A percentile compares a stretch with the other conserved stretches of the same genome.
Evolutionary conservation across 2,329 filamentous ascomycete genomes (phyloP).

Genomic region (Coniella vitis): DNA sequence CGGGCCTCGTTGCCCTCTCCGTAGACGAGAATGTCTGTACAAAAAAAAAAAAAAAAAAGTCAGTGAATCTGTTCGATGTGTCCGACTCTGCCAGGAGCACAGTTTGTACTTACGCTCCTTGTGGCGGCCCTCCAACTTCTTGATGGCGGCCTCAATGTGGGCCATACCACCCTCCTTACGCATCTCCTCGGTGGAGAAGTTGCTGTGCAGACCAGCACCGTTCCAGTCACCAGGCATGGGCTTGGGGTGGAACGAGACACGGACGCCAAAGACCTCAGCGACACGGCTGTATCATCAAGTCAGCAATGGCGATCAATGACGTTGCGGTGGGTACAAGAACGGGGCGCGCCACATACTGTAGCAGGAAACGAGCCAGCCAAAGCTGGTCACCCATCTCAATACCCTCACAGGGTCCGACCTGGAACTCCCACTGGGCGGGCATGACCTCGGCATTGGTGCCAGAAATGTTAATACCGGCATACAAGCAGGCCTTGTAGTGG

Average conservation of each 20-base stretch:
- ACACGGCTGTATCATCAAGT: slow-evolving; percentile 43
- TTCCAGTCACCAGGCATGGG: slow-evolving; percentile 71
- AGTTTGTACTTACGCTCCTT: slow-evolving; percentile 47
- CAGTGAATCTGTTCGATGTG: slow-evolving; percentile 8
- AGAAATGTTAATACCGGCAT: slow-evolving; percentile 85
- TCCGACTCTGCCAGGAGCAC: not conserved
- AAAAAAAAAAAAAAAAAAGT: slow-evolving; percentile 40
- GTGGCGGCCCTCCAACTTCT: slow-evolving; percentile 60
- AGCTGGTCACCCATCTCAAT: slow-evolving; percentile 91
- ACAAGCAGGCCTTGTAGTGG: slow-evolving; percentile 81
- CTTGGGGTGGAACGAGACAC: slow-evolving; percentile 94
- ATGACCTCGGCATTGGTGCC: slow-evolving; percentile 99
- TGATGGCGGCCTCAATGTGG: slow-evolving; percentile 78
- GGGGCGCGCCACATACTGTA: slow-evolving; percentile 41
- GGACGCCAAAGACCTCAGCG: slow-evolving; percentile 92
- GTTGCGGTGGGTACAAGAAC: not conserved
- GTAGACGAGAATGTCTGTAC: slow-evolving; percentile 27
- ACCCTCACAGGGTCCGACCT: slow-evolving; percentile 83
- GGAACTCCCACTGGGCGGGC: slow-evolving; percentile 96
- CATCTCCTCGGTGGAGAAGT: slow-evolving; percentile 88
- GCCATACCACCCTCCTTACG: slow-evolving; percentile 91
- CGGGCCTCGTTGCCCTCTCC: slow-evolving; percentile 90
- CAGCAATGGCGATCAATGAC: not conserved
- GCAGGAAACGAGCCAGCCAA: slow-evolving; percentile 86
- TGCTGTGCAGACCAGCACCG: slow-evolving; percentile 86